phyloP scores from a whole-genome alignment of 2,329 filamentous ascomycete species.

The Colletotrichum plurivorum region DNA sequence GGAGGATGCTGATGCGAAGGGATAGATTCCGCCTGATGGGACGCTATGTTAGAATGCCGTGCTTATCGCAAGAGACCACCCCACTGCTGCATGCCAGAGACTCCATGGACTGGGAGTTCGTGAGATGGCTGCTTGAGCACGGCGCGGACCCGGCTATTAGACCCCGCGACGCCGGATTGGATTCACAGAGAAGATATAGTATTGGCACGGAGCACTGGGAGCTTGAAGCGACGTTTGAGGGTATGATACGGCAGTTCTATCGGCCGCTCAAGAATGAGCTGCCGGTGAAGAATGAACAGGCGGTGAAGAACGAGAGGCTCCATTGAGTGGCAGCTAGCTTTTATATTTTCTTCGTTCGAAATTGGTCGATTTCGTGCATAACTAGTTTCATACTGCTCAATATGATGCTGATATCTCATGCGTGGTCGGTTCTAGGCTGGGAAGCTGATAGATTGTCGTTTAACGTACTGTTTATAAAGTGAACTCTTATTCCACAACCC shows the following conservation, averaged over 20 bases:
- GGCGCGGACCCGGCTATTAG: slow-evolving; percentile 11
- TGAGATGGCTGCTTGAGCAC: background rate
- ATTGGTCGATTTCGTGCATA: no score
- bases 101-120: slow-evolving; percentile 9
- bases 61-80: background rate
- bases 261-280: background rate
- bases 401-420: no score
- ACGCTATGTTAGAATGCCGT: background rate
- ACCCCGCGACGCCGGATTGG: background rate
- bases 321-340: no score
- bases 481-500: no score
- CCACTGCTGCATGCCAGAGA: slow-evolving; percentile 8
- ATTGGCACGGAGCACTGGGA: background rate
- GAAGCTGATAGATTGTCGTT: no score
- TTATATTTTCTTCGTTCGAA: no score
- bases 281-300: no score
- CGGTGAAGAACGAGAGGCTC: no score
- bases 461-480: no score
- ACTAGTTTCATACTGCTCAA: no score
- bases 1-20: background rate
- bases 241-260: slow-evolving; percentile 4
- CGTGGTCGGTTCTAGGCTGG: no score
- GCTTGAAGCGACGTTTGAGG: background rate
- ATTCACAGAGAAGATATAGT: background rate
- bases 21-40: slow-evolving; percentile 6